Evolutionary conservation across 768 basidiomycete species (phyloP).

Genomic region (Kwoniella sp.): DNA sequence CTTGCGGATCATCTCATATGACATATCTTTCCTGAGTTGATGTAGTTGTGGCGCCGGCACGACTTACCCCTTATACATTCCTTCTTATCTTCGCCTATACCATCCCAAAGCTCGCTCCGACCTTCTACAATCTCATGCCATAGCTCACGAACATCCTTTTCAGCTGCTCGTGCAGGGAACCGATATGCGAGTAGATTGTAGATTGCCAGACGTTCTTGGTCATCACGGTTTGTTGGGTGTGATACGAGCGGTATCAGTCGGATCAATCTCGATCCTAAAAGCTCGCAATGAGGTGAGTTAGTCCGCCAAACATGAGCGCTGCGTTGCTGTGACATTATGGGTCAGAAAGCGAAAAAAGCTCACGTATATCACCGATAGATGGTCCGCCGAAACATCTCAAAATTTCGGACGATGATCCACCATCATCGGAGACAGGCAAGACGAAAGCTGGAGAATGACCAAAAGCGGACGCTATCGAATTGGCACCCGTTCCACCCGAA

Average conservation of each 20-base stretch:
- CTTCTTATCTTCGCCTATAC: slow-evolving; percentile 84
- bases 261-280: slow-evolving; percentile 71
- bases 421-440: slow-evolving; percentile 91
- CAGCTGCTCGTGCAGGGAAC: slow-evolving; percentile 68
- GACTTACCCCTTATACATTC: slow-evolving; percentile 80
- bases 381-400: slow-evolving; percentile 72
- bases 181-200: slow-evolving; percentile 76
- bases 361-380: slow-evolving; percentile 58
- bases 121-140: slow-evolving; percentile 95
- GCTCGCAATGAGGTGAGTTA: not conserved
- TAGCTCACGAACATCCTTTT: slow-evolving; percentile 77
- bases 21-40: no score
- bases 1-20: no score
- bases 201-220: slow-evolving; percentile 61
- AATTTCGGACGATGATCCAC: slow-evolving; percentile 92
- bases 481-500: slow-evolving; percentile 93
- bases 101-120: slow-evolving; percentile 73
- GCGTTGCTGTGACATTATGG: no score
- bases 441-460: slow-evolving; percentile 71
- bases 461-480: slow-evolving; percentile 85
- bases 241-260: slow-evolving; percentile 75
- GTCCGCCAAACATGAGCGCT: not conserved
- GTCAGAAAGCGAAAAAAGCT: no score
- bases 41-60: no score
- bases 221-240: slow-evolving; percentile 59